A percentile compares a stretch with the other conserved stretches of the same genome.
Evolutionary conservation across 371 early-diverging fungal species (phyloP).

Genomic region (Mycotypha africana): DNA sequence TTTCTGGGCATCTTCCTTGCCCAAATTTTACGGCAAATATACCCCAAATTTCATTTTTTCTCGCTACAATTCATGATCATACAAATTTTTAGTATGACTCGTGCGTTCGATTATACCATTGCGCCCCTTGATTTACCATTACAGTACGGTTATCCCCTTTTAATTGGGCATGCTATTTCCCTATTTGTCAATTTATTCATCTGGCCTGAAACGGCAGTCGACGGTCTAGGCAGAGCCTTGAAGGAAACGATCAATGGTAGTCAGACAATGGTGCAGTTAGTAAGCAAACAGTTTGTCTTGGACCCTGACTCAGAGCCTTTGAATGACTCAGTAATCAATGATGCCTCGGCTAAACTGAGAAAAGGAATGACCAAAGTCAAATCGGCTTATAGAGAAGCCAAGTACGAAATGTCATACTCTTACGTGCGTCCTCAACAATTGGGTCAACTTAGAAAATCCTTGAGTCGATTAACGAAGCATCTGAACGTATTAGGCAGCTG

Average conservation of each 20-base stretch:
- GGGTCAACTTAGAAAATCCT: constrained; percentile 27
- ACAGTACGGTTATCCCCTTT: constrained; percentile 23
- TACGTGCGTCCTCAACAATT: constrained; percentile 36
- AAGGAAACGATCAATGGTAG: constrained; percentile 37
- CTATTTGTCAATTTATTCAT: constrained; percentile 32
- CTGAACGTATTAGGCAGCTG: constrained; percentile 38
- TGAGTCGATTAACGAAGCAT: constrained; percentile 38
- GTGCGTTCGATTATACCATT: constrained; percentile 10
- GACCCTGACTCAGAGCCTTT: constrained; percentile 32
- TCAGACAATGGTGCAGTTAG: constrained; percentile 37
- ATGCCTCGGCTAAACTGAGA: constrained; percentile 28
- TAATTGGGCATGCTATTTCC: constrained; percentile 22
- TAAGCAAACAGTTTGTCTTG: constrained; percentile 41
- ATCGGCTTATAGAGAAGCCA: constrained; percentile 40
- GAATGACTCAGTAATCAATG: constrained; percentile 25
- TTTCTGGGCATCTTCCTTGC: constrained; percentile 24
- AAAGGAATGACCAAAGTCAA: constrained; percentile 41
- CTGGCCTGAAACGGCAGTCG: constrained; percentile 50
- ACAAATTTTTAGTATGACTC: constrained; percentile 24
- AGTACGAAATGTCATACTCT: constrained; percentile 42
- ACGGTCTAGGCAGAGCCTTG: constrained; percentile 43
- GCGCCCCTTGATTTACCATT: constrained; percentile 18
- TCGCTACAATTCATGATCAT: constrained; percentile 33
- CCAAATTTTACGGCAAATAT: constrained; percentile 25
- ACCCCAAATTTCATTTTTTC: constrained; percentile 32